Base-by-base conservation (phyloP, 2,329 filamentous ascomycete genomes). In the Pseudocercospora fijiensis region DNA sequence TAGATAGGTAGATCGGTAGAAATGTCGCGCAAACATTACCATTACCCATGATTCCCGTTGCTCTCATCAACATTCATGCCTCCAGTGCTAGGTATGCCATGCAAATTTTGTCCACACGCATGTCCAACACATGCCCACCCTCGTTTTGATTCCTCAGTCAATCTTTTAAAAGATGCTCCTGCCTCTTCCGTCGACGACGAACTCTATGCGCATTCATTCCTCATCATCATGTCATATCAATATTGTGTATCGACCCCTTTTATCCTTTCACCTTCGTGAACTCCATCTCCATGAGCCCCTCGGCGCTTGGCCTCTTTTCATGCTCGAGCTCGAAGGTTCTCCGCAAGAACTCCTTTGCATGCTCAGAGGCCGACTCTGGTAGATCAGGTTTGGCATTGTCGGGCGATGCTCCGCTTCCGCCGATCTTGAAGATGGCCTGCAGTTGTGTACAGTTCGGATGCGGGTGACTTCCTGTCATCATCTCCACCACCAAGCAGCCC, bases 391-490 rank as follows among this genome's bases (percentile, higher is more conserved):
- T 88, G 24, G 92, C 92, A 77, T 91, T 69, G 45, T 71, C 69
- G 7, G 67, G 68, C 47, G 69, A 70, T 67, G 66, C 33, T 69
- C 90, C 88, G 68, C 90, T 92, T 43, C 93, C 93, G 33, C 81
- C 81, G 76, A 99, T 98, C 81, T 96, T 96, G 84, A 99, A 99
- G 74, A 99, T 97, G 65, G 95, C 95, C 77, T 99, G 95, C 67
- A 99, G 83, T 78, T 99, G 96, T 65, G 91, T 96, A 82, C 92
- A 96, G 79, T 96, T 94, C 0, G 95, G 95, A 83, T 97, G 97
- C 0, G 95, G 95, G 76, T 98, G 95, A 51, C 88, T 90, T 61
- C 95, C 95, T 11, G 95, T 98, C 84, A 98, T 96, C 95, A 99
- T 99, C 81, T 99, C 95, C 24, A 99, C 94, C 13, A 99, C 92